A percentile compares a stretch with the other conserved stretches of the same genome.
Conservation (phyloP, 2,329 filamentous ascomycete genomes). For the Phyllosticta citribraziliensis region DNA sequence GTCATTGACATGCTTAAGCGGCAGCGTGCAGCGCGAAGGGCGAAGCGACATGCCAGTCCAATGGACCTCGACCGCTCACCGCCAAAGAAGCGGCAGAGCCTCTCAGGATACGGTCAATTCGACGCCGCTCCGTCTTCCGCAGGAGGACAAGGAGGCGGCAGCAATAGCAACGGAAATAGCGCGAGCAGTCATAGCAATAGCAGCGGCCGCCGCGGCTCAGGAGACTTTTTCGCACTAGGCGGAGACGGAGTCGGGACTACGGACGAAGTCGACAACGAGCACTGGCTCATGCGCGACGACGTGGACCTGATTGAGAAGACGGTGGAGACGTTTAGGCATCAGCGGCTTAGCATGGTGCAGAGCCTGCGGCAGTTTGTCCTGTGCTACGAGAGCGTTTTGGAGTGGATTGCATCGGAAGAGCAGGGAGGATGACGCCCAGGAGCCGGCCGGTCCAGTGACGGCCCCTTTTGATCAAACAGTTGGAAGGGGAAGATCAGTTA, state of each 20-base stretch:
- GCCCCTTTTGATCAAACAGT: too few relatives aligned
- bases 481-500: neutral
- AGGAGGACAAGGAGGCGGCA: neutral
- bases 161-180: constrained; percentile 1
- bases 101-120: neutral
- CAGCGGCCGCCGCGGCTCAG: neutral
- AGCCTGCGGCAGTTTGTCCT: constrained; percentile 87
- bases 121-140: neutral
- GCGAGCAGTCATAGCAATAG: neutral
- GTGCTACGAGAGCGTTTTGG: constrained; percentile 88
- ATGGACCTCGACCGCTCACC: constrained; percentile 33
- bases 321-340: constrained; percentile 80
- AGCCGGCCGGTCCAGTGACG: too few relatives aligned
- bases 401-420: constrained; percentile 59
- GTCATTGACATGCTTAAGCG: constrained; percentile 94
- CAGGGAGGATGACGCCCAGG: neutral
- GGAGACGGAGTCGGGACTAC: neutral
- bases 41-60: constrained; percentile 25
- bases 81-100: neutral
- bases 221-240: constrained; percentile 6
- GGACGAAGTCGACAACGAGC: constrained; percentile 13
- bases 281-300: constrained; percentile 60
- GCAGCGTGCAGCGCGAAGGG: constrained; percentile 43
- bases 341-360: constrained; percentile 94
- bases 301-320: constrained; percentile 76